Evolutionary conservation across 2,329 filamentous ascomycete genomes (phyloP), one percentile per base, ranked within the genome.

Genomic region (Xylariales sp.): DNA sequence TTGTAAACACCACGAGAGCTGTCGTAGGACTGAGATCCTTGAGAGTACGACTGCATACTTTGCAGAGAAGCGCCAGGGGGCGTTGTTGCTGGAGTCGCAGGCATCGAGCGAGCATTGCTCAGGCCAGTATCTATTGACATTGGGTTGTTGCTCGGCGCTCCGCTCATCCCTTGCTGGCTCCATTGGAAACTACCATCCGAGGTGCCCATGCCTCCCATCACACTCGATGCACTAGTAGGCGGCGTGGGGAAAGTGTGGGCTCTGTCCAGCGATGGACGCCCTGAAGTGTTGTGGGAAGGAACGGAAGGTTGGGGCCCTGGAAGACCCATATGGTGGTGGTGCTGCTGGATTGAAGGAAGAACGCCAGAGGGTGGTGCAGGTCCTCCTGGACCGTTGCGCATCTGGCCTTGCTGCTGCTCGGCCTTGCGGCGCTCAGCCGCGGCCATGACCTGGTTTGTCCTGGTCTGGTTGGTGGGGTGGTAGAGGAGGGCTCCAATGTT

Each of bases 401-500:
- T 74, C 54, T 80, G 75, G 46, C 70, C 76, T 36, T 77, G 70
- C 51, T 88, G 83, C 37, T 77, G 70, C 51, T 88, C 83, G 49
- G 84, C 72, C 57, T 89, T 86, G 55, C 88, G 79, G 49, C 85
- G 78, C 55, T 90, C 84, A 5, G 81, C 83, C 20, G 88, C 88
- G 49, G 88, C 85, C 80, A 95, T 91, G 38, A 94, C 88, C 57
- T 88, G 82, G 62, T 83, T 89, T 32, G 84, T 88, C 50, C 88
- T 75, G 48, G 69, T 85, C 57, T 89, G 85, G 59, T 96, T 96
- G 28, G 86, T 84, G 1, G 93, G 91, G 60, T 97, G 91, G 62
- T 96, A 97, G 34, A 97, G 76, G 47, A 97, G 73, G 41, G 88
- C 85, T 43, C 88, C 88, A 58, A 97, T 97, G 65, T 97, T 95